Conservation (phyloP, 345 rosid genomes). For the Hypericum androsaemum region DNA sequence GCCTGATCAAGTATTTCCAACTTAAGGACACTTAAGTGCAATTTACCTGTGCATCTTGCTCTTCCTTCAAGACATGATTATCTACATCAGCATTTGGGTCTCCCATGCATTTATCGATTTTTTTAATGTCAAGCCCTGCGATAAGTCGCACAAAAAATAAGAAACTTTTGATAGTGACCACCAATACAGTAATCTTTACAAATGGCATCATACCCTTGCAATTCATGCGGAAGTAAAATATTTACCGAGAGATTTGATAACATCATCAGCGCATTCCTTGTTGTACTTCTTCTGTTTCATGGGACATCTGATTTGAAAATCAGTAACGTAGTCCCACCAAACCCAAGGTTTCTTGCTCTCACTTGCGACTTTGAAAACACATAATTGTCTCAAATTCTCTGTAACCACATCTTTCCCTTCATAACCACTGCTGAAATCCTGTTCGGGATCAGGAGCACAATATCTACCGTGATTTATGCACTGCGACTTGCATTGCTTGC, state of each 20-base stretch:
- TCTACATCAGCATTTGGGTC: constrained; percentile 66
- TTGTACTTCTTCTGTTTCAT: constrained; percentile 92
- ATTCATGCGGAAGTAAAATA: constrained; percentile 7
- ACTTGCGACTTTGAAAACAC: constrained; percentile 75
- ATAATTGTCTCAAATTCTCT: constrained; percentile 86
- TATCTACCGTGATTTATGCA: constrained; percentile 93
- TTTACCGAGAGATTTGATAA: constrained; percentile 73
- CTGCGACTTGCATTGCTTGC: constrained; percentile 87
- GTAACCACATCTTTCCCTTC: constrained; percentile 90
- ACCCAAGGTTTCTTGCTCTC: constrained; percentile 77
- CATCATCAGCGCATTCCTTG: constrained; percentile 63
- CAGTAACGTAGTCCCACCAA: constrained; percentile 99
- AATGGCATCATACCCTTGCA: background rate
- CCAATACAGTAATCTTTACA: too few species aligned
- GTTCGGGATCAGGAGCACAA: constrained; percentile 98
- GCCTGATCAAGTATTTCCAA: too few species aligned
- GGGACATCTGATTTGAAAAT: constrained; percentile 92
- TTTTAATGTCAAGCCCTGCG: constrained; percentile 62
- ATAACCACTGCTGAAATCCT: constrained; percentile 83
- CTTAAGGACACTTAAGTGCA: background rate
- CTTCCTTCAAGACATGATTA: constrained; percentile 79
- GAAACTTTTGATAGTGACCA: background rate
- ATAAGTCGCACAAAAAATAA: background rate
- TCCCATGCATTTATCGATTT: constrained; percentile 95
- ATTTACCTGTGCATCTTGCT: constrained; percentile 87